Base-by-base conservation (phyloP, 2,329 filamentous ascomycete genomes). In the Cercospora citrullina region DNA sequence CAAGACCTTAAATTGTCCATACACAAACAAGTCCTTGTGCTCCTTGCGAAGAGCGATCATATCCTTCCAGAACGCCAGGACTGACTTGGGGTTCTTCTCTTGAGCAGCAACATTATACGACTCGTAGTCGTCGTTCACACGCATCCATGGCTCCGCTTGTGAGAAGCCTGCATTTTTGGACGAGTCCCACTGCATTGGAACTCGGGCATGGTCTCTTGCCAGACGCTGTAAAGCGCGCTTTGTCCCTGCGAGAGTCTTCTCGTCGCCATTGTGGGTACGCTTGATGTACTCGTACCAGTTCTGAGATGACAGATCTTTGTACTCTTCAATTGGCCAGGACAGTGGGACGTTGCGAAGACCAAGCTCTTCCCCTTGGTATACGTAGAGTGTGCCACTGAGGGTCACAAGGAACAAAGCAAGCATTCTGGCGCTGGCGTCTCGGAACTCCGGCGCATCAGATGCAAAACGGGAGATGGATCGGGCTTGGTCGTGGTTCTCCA, bases 331-430 rank as follows among this genome's bases (percentile, higher is more conserved):
- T 3, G 64, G 60, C 57, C 69, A 72, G 5, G 70, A 66, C 30
- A 75, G 5, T 74, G 72, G n/a, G 79, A 81, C 61, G 81, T 78
- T 71, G 31, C 82, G 80, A 84, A 89, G 88, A 9, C 87, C 88
- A 33, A 90, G 80, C 77, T 90, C 88, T 74, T 90, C 87, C 9
- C 88, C 88, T 75, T 90, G 87, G 75, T 89, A 90, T 9, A 90
- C 79, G 71, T 88, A 90, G 0, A 87, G 81, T 0, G 88, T 89
- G 1, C 73, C 73, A 4, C 64, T 67, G 7, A 73, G 55, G 1
- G 69, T 69, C 5, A 65, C 53, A 5, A 70, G 61, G n/a, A 72
- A 63, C 4, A 72, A 61, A 2, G 72, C 70, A 31, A 90, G 78
- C 79, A 89, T 82, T 77, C 89, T 89, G 6, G 85, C 84, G 26